A percentile compares a stretch with the other conserved stretches of the same genome.
Conservation (phyloP, 306 rosid genomes). For the Castanopsis chinensis region DNA sequence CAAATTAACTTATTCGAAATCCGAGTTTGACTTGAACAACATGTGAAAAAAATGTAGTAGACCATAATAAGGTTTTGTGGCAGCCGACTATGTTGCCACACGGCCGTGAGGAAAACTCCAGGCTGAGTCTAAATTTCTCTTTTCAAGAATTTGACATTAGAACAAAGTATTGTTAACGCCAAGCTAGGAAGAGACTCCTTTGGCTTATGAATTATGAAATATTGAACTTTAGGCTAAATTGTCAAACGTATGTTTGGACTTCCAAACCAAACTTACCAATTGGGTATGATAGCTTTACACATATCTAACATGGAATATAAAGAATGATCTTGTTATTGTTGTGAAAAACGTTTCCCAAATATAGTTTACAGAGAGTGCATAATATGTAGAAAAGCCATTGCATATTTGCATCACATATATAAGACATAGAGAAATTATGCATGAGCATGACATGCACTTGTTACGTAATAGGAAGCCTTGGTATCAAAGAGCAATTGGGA, state of each 20-base stretch:
- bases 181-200: neutral
- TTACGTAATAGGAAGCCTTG: conserved; percentile 70
- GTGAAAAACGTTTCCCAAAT: neutral
- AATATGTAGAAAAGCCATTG: conserved; percentile 5
- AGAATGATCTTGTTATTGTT: no score
- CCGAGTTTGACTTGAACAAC: no score
- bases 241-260: neutral
- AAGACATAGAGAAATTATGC: conserved; percentile 12
- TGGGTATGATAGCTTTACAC: no score
- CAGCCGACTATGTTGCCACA: neutral
- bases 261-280: neutral
- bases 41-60: no score
- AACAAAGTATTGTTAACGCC: neutral
- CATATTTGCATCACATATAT: conserved; percentile 6
- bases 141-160: neutral
- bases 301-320: no score
- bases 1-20: no score
- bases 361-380: conserved; percentile 18
- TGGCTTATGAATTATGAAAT: neutral
- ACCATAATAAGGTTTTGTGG: no score
- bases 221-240: neutral
- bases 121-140: neutral
- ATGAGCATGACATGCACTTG: conserved; percentile 30
- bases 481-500: conserved; percentile 85
- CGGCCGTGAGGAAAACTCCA: neutral